A percentile compares a stretch with the other conserved stretches of the same genome.
These are phyloP conservation scores for Coemansia pectinata DNA, from an alignment of 192 early-diverging fungal species.

Conservation along the genomic window DNA sequence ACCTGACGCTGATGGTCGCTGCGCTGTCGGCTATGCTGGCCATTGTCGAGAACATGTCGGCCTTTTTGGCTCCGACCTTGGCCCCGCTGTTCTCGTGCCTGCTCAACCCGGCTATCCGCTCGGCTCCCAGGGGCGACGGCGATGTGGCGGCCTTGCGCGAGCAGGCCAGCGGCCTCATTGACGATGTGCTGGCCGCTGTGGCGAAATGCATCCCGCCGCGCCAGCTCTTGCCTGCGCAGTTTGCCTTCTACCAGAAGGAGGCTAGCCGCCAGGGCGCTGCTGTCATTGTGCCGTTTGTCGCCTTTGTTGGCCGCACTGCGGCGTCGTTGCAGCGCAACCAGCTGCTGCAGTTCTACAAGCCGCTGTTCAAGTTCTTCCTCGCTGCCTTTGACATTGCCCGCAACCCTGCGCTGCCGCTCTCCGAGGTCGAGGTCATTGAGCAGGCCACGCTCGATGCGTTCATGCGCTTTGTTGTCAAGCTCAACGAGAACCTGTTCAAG, in stretches of 20 bases:
- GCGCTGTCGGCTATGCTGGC: conserved; percentile 48
- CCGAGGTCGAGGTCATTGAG: conserved; percentile 62
- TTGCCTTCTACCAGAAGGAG: conserved; percentile 54
- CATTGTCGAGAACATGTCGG: conserved; percentile 51
- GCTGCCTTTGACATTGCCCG: conserved; percentile 61
- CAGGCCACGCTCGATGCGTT: conserved; percentile 71
- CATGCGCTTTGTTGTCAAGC: conserved; percentile 80
- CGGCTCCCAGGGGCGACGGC: neutral
- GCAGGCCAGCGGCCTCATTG: conserved; percentile 19
- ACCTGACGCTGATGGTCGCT: conserved; percentile 45
- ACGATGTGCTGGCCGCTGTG: conserved; percentile 32
- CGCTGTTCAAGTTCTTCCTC: conserved; percentile 88
- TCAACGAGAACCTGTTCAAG: conserved; percentile 95
- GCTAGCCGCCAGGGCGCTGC: conserved; percentile 55
- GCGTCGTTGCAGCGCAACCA: conserved; percentile 62
- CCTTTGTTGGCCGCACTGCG: conserved; percentile 68
- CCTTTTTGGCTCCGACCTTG: conserved; percentile 51
- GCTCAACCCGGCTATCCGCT: conserved; percentile 21
- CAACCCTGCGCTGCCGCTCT: conserved; percentile 29
- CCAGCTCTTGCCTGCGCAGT: conserved; percentile 49
- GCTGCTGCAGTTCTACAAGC: conserved; percentile 71
- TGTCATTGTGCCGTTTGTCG: conserved; percentile 64
- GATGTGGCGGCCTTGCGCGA: conserved; percentile 15
- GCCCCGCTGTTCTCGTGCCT: conserved; percentile 41
- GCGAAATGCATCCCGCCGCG: conserved; percentile 39